A percentile compares a stretch with the other conserved stretches of the same genome.
Evolutionary conservation across 768 basidiomycete genomes (phyloP).

Genomic region (Suillus occidentalis): DNA sequence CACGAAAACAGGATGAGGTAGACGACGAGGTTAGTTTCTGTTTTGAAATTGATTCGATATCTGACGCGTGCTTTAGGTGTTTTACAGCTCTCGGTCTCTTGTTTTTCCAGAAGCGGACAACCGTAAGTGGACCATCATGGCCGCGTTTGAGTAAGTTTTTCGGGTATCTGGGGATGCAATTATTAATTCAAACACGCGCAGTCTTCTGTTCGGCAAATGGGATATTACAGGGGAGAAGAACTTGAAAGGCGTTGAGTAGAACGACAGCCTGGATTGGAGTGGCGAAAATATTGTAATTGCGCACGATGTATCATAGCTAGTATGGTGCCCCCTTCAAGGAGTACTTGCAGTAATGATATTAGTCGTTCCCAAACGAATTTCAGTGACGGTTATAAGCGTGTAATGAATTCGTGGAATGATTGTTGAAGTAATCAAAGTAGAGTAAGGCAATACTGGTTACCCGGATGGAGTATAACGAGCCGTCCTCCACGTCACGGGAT

Average conservation of each 20-base stretch:
- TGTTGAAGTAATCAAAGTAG: not conserved
- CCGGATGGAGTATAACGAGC: not conserved
- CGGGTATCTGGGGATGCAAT: not conserved
- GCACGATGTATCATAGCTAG: not conserved
- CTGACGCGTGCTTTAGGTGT: conserved; percentile 53
- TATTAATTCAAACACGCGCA: conserved; percentile 9
- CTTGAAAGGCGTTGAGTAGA: conserved; percentile 7
- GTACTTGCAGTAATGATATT: not conserved
- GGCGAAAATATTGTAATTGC: not conserved
- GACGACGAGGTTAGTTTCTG: conserved; percentile 77
- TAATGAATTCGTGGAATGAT: not conserved
- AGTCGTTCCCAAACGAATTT: not conserved
- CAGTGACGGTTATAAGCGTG: not conserved
- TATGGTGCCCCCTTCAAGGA: not conserved
- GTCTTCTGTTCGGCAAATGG: conserved; percentile 50
- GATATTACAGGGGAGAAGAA: conserved; percentile 26
- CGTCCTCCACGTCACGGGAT: conserved; percentile 5
- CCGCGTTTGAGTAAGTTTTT: conserved; percentile 76
- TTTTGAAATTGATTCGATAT: conserved; percentile 2
- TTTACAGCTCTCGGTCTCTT: conserved; percentile 88
- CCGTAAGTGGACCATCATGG: conserved; percentile 96
- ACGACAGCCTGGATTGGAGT: not conserved
- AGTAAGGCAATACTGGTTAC: no score
- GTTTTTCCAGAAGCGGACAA: conserved; percentile 96
- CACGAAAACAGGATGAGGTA: conserved; percentile 90